Evolutionary conservation across 345 rosid genomes (phyloP).

Genomic region (Heritiera littoralis): DNA sequence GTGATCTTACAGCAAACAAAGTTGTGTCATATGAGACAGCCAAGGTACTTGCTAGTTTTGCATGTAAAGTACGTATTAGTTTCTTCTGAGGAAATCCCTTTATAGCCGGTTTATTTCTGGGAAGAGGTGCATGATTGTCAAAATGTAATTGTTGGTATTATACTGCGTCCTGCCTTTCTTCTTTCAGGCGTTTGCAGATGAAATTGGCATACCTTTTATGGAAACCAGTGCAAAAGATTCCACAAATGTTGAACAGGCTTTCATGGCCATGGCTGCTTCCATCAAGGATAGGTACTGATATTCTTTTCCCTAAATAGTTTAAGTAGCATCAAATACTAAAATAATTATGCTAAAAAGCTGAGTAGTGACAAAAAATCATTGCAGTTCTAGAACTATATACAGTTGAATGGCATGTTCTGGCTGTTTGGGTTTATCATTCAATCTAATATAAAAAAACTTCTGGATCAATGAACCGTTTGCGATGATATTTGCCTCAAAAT

Average conservation of each 20-base stretch:
- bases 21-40: conserved; percentile 68
- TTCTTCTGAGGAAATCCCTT: background rate
- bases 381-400: background rate
- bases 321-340: background rate
- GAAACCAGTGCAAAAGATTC: conserved; percentile 85
- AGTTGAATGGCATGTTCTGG: background rate
- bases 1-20: conserved; percentile 69
- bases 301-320: background rate
- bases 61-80: background rate
- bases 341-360: background rate
- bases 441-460: background rate
- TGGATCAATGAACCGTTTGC: background rate
- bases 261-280: conserved; percentile 79
- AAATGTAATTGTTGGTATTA: background rate
- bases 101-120: background rate
- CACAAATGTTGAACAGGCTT: conserved; percentile 70
- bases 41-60: conserved; percentile 44
- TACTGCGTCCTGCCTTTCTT: background rate
- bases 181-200: conserved; percentile 70
- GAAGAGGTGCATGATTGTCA: background rate
- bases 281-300: conserved; percentile 62
- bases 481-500: background rate
- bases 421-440: background rate
- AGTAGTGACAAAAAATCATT: background rate
- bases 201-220: conserved; percentile 74